These are phyloP conservation scores for Suillus fuscotomentosus DNA, from an alignment of 768 basidiomycete genomes.

Conservation along the genomic window DNA sequence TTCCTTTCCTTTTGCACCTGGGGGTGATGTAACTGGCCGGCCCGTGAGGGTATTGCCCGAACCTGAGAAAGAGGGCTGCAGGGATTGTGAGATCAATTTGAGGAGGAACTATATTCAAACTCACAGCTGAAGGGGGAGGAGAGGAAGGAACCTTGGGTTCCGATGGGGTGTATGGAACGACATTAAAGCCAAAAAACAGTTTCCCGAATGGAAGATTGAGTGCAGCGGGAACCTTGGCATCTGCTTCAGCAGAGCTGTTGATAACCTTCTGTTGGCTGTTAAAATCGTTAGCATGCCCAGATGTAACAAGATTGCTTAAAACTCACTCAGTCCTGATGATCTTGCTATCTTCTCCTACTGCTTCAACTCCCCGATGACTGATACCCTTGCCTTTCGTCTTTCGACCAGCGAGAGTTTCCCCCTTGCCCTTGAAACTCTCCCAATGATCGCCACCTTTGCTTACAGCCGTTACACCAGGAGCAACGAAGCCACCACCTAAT, in stretches of 20 bases:
- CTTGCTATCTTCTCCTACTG: slow-evolving; percentile 77
- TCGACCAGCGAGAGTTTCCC: slow-evolving; percentile 86
- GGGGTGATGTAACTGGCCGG: slow-evolving; percentile 33
- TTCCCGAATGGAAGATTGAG: slow-evolving; percentile 90
- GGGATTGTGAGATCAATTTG: not conserved
- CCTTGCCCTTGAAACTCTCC: slow-evolving; percentile 97
- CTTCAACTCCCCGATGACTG: slow-evolving; percentile 77
- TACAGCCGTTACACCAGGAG: slow-evolving; percentile 48
- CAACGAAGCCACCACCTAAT: slow-evolving; percentile 63
- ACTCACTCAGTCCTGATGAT: slow-evolving; percentile 90
- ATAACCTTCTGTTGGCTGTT: slow-evolving; percentile 79
- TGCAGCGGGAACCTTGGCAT: slow-evolving; percentile 82
- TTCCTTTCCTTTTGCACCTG: slow-evolving; percentile 56
- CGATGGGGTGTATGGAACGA: slow-evolving; percentile 64
- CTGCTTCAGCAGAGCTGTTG: slow-evolving; percentile 71
- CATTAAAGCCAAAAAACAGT: slow-evolving; percentile 94
- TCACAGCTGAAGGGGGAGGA: slow-evolving; percentile 30
- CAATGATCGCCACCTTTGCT: slow-evolving; percentile 81
- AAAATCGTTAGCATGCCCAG: slow-evolving; percentile 14
- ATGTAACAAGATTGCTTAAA: not conserved
- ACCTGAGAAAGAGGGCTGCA: slow-evolving; percentile 55
- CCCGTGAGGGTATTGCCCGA: slow-evolving; percentile 68
- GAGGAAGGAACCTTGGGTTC: slow-evolving; percentile 24
- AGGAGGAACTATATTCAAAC: slow-evolving; percentile 10
- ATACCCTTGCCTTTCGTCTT: slow-evolving; percentile 96